These are phyloP conservation scores for Ottelia alismoides DNA, from an alignment of 106 monocot genomes.

Conservation along the genomic window DNA sequence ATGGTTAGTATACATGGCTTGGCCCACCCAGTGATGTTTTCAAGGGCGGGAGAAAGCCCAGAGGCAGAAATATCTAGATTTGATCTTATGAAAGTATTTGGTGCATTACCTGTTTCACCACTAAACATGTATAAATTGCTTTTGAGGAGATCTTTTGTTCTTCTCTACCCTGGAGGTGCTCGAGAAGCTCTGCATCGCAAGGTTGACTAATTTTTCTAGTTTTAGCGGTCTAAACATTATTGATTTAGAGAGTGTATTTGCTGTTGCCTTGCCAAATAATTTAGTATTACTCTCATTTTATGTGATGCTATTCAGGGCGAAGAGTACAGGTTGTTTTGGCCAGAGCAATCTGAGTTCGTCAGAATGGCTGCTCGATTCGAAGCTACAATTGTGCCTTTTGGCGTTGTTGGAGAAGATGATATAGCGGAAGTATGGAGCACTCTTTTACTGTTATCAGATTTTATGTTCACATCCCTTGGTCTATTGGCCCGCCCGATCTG, in stretches of 20 bases:
- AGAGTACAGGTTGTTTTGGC: conserved; percentile 94
- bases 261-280: too few relatives aligned
- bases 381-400: conserved; percentile 87
- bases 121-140: conserved; percentile 64
- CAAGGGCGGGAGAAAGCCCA: conserved; percentile 10
- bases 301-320: too few relatives aligned
- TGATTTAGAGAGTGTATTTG: too few relatives aligned
- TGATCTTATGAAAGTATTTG: conserved; percentile 52
- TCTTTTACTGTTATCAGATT: conserved; percentile 1
- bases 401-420: conserved; percentile 94
- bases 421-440: conserved; percentile 61
- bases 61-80: conserved; percentile 20
- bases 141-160: conserved; percentile 53
- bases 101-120: conserved; percentile 71
- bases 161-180: conserved; percentile 93
- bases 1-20: conserved; percentile 52
- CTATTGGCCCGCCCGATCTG: too few relatives aligned
- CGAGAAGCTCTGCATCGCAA: conserved; percentile 91
- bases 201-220: conserved; percentile 26
- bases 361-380: conserved; percentile 93
- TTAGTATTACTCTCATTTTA: too few relatives aligned
- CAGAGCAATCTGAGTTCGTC: conserved; percentile 86
- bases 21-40: conserved; percentile 64
- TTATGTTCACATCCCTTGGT: too few relatives aligned
- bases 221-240: too few relatives aligned